These are phyloP conservation scores for Alternaria postmessia DNA, from an alignment of 2,329 filamentous ascomycete species.

Conservation along the genomic window DNA sequence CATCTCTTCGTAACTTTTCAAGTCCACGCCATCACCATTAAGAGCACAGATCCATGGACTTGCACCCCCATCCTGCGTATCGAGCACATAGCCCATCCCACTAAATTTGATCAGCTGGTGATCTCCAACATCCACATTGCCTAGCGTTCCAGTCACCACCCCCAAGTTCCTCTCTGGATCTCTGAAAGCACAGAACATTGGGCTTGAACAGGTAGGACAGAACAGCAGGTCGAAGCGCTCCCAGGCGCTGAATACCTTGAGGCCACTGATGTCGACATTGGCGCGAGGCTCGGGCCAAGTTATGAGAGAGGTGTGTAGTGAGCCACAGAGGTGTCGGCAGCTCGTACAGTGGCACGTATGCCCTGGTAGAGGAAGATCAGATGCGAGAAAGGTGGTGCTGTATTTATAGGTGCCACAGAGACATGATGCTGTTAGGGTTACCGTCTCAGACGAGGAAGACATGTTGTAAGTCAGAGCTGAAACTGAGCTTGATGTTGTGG, in stretches of 20 bases:
- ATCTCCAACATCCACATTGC: conserved; percentile 35
- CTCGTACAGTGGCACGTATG: conserved; percentile 61
- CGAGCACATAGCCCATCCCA: conserved; percentile 57
- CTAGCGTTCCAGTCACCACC: conserved; percentile 53
- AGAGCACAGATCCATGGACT: conserved; percentile 55
- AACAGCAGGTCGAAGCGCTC: conserved; percentile 48
- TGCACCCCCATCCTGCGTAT: conserved; percentile 63
- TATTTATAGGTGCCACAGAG: conserved; percentile 58
- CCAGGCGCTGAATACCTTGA: conserved; percentile 53
- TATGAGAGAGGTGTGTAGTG: conserved; percentile 50
- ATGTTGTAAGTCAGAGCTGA: not conserved
- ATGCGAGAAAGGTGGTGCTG: conserved; percentile 42
- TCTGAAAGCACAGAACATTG: conserved; percentile 53
- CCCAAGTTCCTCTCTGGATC: conserved; percentile 32
- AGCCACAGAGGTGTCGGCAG: conserved; percentile 58
- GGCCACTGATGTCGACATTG: conserved; percentile 37
- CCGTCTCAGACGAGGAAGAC: conserved; percentile 13
- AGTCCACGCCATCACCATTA: conserved; percentile 45
- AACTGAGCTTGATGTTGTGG: not conserved
- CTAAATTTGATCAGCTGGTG: conserved; percentile 36
- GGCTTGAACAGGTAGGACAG: conserved; percentile 56
- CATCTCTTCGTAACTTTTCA: conserved; percentile 25
- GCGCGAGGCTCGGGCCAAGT: conserved; percentile 50
- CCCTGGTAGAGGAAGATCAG: conserved; percentile 54
- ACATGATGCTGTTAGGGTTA: conserved; percentile 53